Evolutionary conservation across 2,329 filamentous ascomycete species (phyloP).

Genomic region (Sphaerulina populicola): DNA sequence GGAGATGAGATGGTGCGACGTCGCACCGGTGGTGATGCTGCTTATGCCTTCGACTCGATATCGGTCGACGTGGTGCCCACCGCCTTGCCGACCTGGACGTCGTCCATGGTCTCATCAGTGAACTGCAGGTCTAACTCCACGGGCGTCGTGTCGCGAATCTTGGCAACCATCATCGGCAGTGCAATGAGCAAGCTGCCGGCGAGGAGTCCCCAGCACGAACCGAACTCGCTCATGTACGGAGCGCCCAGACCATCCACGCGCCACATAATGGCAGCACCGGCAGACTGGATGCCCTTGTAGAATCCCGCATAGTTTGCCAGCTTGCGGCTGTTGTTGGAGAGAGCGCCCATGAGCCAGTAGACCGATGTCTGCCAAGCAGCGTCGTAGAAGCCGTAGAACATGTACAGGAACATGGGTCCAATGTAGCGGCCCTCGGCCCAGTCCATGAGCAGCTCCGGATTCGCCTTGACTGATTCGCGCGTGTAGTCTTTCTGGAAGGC

Average conservation of each 20-base stretch:
- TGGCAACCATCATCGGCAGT: conserved; percentile 66
- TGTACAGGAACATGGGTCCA: conserved; percentile 79
- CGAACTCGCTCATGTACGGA: conserved; percentile 65
- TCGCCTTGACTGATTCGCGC: conserved; percentile 29
- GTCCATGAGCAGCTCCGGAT: conserved; percentile 44
- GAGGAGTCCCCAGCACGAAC: conserved; percentile 66
- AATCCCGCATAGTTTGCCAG: conserved; percentile 85
- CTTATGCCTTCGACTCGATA: conserved; percentile 12
- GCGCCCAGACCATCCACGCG: conserved; percentile 56
- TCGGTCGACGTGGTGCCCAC: conserved; percentile 11
- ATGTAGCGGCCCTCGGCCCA: conserved; percentile 61
- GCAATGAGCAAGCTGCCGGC: conserved; percentile 66
- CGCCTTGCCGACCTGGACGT: conserved; percentile 45
- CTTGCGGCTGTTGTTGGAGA: conserved; percentile 87
- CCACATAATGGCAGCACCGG: conserved; percentile 69
- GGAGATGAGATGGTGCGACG: conserved; percentile 13
- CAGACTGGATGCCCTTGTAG: conserved; percentile 88
- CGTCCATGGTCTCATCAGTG: conserved; percentile 70
- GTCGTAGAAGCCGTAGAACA: conserved; percentile 85
- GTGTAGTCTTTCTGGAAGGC: conserved; percentile 61
- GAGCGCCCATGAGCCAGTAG: conserved; percentile 93
- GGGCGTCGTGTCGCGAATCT: conserved; percentile 72
- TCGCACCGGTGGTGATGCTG: background rate
- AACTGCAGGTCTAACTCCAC: conserved; percentile 77
- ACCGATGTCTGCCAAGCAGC: conserved; percentile 82